Evolutionary conservation across 345 rosid genomes (phyloP).

Genomic region (Gossypium ekmanianum): DNA sequence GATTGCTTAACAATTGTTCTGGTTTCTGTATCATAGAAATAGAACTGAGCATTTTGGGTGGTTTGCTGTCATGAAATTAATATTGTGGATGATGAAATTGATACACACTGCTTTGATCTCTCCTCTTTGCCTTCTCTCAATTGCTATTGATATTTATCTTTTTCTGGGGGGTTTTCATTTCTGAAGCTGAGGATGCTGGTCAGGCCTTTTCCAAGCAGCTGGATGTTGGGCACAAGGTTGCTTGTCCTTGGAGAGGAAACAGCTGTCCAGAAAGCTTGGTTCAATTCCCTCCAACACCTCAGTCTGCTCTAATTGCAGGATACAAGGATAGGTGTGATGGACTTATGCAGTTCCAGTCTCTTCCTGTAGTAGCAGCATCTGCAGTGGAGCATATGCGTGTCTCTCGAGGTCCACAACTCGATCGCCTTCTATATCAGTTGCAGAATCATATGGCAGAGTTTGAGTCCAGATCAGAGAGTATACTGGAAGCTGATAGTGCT

Average conservation of each 20-base stretch:
- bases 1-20: not conserved
- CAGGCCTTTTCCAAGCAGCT: constrained; percentile 80
- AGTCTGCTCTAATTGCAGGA: constrained; percentile 91
- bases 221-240: constrained; percentile 67
- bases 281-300: constrained; percentile 97
- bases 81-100: not conserved
- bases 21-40: not conserved
- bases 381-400: constrained; percentile 74
- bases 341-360: constrained; percentile 81
- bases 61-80: constrained; percentile 4
- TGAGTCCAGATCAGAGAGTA: constrained; percentile 52
- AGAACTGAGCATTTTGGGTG: not conserved
- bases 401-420: constrained; percentile 60
- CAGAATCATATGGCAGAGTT: constrained; percentile 52
- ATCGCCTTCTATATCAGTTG: constrained; percentile 62
- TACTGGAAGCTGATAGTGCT: constrained; percentile 47
- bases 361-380: constrained; percentile 70
- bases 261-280: constrained; percentile 94
- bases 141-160: not conserved
- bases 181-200: constrained; percentile 52
- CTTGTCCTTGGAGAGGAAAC: constrained; percentile 89
- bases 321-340: constrained; percentile 97
- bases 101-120: not conserved
- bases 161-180: constrained; percentile 10
- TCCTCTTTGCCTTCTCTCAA: not conserved